Evolutionary conservation across 2,329 filamentous ascomycete genomes (phyloP), one percentile per base, ranked within the genome.

Genomic region (Trichoderma sp.): DNA sequence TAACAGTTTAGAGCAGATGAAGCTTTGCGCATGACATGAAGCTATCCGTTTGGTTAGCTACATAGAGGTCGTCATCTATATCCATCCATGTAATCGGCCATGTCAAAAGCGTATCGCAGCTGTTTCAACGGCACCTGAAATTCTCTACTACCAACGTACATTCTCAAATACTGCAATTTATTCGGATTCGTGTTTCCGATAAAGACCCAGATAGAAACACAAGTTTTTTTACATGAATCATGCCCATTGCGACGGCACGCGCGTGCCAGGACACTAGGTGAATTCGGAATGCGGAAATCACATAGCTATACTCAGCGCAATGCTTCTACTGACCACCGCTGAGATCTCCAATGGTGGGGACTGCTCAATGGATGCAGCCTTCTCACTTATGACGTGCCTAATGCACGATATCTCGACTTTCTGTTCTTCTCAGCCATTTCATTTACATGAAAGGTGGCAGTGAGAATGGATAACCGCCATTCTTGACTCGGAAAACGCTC

Each of bases 401-500:
- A 61, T 32, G 34, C 47, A 69, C 47, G 18, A 43, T 15, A n/a
- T 5, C 21, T 61, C n/a, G 14, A 28, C 26, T 51, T 60, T 12
- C 11, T 47, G 2, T 60, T 60, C 14, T 34, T 24, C 30, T 6
- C 3, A 15, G 8, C 53, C 34, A n/a, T 78, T 62, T 51, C 57
- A 61, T 28, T 24, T 70, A 90, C 83, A 90, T 86, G 82, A 99
- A 98, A 12, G 96, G 96, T 70, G 96, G 96, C 73, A 99, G 87
- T 79, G 91, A 94, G 84, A 98, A 98, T 18, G 95, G 95, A 83
- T 99, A 99, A 28, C 94, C 94, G 39, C 91, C 90, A 80, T 98
- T 99, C 90, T 99, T 99, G 77, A 92, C 86, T 77, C 95, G 90
- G 88, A 99, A 99, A 74, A 97, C 86, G 82, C 93, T 98, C 75